Evolutionary conservation across 2,329 filamentous ascomycete genomes (phyloP).

Genomic region (Pestalotiopsis sp.): DNA sequence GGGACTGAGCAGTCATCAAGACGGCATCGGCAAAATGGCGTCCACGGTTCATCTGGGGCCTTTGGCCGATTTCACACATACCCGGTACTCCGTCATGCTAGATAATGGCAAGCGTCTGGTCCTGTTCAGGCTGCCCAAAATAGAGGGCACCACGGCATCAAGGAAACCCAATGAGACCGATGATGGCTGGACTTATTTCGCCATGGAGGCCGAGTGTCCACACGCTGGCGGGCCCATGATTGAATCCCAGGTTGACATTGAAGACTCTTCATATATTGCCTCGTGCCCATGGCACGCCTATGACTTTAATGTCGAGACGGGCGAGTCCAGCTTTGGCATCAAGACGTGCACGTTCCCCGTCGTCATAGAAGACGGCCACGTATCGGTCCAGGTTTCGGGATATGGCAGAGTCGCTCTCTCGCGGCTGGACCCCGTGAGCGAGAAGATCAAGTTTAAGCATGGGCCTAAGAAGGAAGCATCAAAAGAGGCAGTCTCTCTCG

Average conservation of each 20-base stretch:
- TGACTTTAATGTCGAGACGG: constrained; percentile 51
- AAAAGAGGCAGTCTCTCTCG: constrained; percentile 32
- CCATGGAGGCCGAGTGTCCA: constrained; percentile 51
- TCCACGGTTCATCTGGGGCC: constrained; percentile 30
- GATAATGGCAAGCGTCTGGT: constrained; percentile 47
- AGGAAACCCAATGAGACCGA: constrained; percentile 30
- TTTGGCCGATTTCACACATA: constrained; percentile 37
- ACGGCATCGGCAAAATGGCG: constrained; percentile 20
- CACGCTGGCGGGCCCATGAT: constrained; percentile 49
- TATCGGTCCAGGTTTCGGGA: constrained; percentile 35
- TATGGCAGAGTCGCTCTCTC: constrained; percentile 28
- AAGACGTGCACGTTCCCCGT: constrained; percentile 50
- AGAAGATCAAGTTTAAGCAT: constrained; percentile 47
- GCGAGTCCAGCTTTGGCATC: constrained; percentile 49
- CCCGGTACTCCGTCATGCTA: constrained; percentile 45
- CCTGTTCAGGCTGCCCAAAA: constrained; percentile 46
- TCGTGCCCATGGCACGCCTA: constrained; percentile 53
- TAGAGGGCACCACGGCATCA: constrained; percentile 33
- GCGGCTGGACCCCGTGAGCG: constrained; percentile 45
- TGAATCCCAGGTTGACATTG: constrained; percentile 48
- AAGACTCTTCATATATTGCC: constrained; percentile 48
- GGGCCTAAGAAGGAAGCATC: constrained; percentile 23
- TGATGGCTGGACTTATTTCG: constrained; percentile 47
- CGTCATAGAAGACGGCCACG: constrained; percentile 35
- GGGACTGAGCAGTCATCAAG: not conserved